Percentiles rank a stretch among this genome's conserved stretches.
phyloP scores from a whole-genome alignment of 148 eudicot genomes.

The Diospyros kaki region DNA sequence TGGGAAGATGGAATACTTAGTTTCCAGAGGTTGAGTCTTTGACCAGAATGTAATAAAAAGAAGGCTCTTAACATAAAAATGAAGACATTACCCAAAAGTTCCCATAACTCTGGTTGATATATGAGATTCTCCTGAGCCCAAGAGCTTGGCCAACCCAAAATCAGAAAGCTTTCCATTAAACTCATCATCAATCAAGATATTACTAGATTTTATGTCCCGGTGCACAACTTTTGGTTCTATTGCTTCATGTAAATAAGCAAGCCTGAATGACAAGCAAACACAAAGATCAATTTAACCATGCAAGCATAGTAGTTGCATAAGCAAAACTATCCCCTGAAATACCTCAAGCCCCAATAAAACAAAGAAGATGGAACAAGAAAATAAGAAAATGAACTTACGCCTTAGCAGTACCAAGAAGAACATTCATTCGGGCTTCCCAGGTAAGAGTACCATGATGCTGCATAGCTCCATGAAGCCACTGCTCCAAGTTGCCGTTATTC shows the following conservation, averaged over 20 bases:
- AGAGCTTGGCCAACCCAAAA: slow-evolving; percentile 91
- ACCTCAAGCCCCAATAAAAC: not conserved
- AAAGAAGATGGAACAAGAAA: not conserved
- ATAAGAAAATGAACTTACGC: slow-evolving; percentile 56
- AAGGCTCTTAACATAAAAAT: not conserved
- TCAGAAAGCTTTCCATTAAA: slow-evolving; percentile 84
- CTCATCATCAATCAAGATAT: slow-evolving; percentile 76
- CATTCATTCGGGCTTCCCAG: slow-evolving; percentile 91
- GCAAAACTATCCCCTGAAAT: slow-evolving; percentile 1
- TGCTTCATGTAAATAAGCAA: slow-evolving; percentile 90
- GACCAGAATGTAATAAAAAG: not conserved
- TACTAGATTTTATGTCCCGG: slow-evolving; percentile 92
- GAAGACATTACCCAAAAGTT: slow-evolving; percentile 68
- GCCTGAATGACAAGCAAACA: slow-evolving; percentile 40
- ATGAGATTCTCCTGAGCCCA: slow-evolving; percentile 89
- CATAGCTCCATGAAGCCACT: slow-evolving; percentile 96
- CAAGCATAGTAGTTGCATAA: not conserved
- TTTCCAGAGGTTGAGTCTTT: not conserved
- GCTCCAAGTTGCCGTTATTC: slow-evolving; percentile 86
- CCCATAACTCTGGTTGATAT: slow-evolving; percentile 93
- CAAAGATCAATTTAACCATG: not conserved
- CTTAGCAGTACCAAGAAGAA: slow-evolving; percentile 83
- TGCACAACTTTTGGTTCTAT: slow-evolving; percentile 90
- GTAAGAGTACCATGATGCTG: slow-evolving; percentile 64
- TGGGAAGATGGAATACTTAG: slow-evolving; percentile 1